phyloP scores from a whole-genome alignment of 1,139 yeast genomes.

The Geotrichum carabidarum region DNA sequence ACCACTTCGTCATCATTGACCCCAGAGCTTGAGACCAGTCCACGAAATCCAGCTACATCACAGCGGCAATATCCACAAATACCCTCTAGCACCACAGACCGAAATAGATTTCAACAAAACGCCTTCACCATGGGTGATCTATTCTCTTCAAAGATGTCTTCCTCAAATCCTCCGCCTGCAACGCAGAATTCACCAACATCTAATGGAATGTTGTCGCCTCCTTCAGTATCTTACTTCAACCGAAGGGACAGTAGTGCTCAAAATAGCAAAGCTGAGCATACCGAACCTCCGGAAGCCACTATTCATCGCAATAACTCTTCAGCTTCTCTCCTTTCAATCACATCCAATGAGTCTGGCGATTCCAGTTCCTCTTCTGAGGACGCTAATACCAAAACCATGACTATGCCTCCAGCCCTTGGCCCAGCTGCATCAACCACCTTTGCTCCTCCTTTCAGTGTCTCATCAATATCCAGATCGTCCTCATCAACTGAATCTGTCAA shows the following conservation, averaged over 20 bases:
- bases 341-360: not conserved
- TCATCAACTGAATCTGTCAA: not conserved
- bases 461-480: constrained; percentile 1
- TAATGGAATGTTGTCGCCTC: constrained; percentile 6
- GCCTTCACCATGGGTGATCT: constrained; percentile 3
- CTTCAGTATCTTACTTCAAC: not conserved
- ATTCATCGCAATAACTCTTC: not conserved
- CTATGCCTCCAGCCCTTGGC: not conserved
- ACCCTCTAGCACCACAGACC: not conserved
- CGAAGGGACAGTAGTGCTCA: not conserved
- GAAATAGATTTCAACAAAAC: not conserved
- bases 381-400: not conserved
- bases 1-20: not conserved
- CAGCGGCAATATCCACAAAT: not conserved
- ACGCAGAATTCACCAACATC: not conserved
- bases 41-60: not conserved
- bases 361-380: not conserved
- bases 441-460: not conserved
- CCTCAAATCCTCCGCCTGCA: not conserved
- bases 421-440: not conserved
- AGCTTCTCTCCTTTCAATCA: constrained; percentile 3
- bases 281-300: not conserved
- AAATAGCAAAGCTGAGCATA: not conserved
- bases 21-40: not conserved
- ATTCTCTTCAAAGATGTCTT: not conserved